phyloP scores from a whole-genome alignment of 805 yeast genomes.

The Ogataea corticis region DNA sequence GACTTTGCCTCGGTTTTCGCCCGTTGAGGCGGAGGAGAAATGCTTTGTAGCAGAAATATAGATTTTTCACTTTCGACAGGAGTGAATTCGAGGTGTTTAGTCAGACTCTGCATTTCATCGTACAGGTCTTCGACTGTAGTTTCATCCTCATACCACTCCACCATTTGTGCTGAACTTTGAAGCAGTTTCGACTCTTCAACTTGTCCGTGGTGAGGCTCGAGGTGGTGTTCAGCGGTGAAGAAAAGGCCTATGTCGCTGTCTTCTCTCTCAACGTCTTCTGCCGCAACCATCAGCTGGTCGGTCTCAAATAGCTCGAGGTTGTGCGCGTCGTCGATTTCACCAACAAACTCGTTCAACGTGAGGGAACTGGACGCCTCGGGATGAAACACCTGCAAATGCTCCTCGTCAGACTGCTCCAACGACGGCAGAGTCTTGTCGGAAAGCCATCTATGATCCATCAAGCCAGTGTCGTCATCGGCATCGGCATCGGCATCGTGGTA shows the following conservation, averaged over 20 bases:
- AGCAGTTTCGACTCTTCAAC: background rate
- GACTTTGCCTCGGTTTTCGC: background rate
- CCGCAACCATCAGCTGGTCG: slow-evolving; percentile 1
- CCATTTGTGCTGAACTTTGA: background rate
- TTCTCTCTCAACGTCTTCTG: background rate
- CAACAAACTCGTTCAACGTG: background rate
- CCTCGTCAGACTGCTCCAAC: slow-evolving; percentile 4
- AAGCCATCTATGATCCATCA: background rate
- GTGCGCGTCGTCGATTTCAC: background rate
- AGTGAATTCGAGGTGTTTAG: slow-evolving; percentile 1
- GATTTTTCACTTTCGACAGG: slow-evolving; percentile 4
- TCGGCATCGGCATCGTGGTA: too few relatives aligned
- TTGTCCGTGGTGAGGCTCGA: background rate
- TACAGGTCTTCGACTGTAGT: background rate
- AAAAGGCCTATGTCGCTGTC: background rate
- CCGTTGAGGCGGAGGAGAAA: background rate
- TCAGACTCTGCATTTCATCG: slow-evolving; percentile 1
- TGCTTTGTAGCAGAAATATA: background rate
- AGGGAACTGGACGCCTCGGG: background rate
- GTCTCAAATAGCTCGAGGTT: background rate
- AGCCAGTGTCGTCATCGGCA: background rate
- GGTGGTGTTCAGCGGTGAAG: background rate
- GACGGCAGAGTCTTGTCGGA: slow-evolving; percentile 2
- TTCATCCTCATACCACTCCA: slow-evolving; percentile 1
- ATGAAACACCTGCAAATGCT: slow-evolving; percentile 1